Evolutionary conservation across 179 eudicot genomes (phyloP), one percentile per base, ranked within the genome.

Genomic region (Drosera spatulata): DNA sequence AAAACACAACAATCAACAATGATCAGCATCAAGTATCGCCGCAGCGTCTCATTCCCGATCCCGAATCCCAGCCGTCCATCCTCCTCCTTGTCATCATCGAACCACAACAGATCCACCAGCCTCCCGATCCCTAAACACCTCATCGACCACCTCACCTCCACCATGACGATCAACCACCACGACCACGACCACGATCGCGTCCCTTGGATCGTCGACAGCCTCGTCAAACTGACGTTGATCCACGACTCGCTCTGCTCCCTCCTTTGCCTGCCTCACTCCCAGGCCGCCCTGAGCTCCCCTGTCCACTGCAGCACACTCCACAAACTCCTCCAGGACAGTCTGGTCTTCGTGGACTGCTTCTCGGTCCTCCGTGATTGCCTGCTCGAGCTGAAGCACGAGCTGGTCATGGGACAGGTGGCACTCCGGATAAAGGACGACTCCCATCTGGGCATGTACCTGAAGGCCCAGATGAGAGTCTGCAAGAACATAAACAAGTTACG

Each of bases 1-100:
- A 22, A 22, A 22, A 22, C 33, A 22, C 33, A 22, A 22, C 33
- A 22, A 22, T 22, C 33, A 22, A 22, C 33, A 1, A 22, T 22
- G 33, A 22, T 22, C 33, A 22, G 33, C 33, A 22, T 0, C 33
- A 70, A 74, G 66, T 88, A 76, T 53, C 69, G 88, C 5, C 80
- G 96, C 13, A 86, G 94, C 2, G 80, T 88, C 50, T 88, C 96
- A n/a, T 88, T 83, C 66, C 87, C 93, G 6, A 79, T 75, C 69
- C 76, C 78, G 14, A 66, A 57, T 39, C 77, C 75, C 2, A 57
- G 38, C 61, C 60, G 47, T 8, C 39, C 83, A 10, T 40, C 72
- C 52, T 41, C 57, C 4, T 41, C 65, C 15, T 38, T 7, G 47
- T 8, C 55, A 2, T 76, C 70, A 15, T 15, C 79, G 6, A 53